Evolutionary conservation across 1,284 basidiomycete species (phyloP).

Genomic region (Ganoderma meredithae): DNA sequence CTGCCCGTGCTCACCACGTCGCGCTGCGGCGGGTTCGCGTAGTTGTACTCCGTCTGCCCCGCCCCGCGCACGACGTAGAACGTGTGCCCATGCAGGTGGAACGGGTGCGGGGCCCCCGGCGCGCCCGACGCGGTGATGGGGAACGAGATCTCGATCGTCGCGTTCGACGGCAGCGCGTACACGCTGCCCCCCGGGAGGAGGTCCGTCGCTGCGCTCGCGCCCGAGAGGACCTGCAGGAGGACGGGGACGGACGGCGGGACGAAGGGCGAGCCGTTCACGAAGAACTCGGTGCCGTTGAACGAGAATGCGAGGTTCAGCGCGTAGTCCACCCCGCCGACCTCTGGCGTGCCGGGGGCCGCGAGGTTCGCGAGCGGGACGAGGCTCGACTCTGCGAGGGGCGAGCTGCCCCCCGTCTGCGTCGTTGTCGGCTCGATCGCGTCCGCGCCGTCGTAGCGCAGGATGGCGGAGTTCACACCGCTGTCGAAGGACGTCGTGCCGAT

Average conservation of each 20-base stretch:
- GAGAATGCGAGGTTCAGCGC: conserved; percentile 36
- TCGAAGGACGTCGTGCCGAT: conserved; percentile 39
- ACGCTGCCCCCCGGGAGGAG: conserved; percentile 43
- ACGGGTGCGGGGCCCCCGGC: conserved; percentile 44
- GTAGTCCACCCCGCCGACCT: conserved; percentile 40
- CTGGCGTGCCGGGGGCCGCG: conserved; percentile 36
- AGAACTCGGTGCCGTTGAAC: conserved; percentile 31
- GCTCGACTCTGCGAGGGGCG: conserved; percentile 40
- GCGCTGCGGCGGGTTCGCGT: conserved; percentile 42
- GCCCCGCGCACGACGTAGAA: conserved; percentile 42
- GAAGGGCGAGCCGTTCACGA: conserved; percentile 39
- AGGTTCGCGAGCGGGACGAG: conserved; percentile 33
- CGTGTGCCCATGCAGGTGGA: conserved; percentile 48
- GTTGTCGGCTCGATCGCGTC: conserved; percentile 51
- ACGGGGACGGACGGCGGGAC: conserved; percentile 41
- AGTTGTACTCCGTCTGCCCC: conserved; percentile 40
- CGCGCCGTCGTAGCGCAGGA: conserved; percentile 46
- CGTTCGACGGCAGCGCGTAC: conserved; percentile 38
- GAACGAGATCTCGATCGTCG: conserved; percentile 45
- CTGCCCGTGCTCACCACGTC: conserved; percentile 43
- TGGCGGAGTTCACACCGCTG: conserved; percentile 47
- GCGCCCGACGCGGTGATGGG: conserved; percentile 36
- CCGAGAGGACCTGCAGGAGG: conserved; percentile 46
- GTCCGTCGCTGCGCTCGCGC: conserved; percentile 36
- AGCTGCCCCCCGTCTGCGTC: conserved; percentile 31